These are phyloP conservation scores for Podila clonocystis DNA, from an alignment of 192 early-diverging fungal genomes.

Conservation along the genomic window DNA sequence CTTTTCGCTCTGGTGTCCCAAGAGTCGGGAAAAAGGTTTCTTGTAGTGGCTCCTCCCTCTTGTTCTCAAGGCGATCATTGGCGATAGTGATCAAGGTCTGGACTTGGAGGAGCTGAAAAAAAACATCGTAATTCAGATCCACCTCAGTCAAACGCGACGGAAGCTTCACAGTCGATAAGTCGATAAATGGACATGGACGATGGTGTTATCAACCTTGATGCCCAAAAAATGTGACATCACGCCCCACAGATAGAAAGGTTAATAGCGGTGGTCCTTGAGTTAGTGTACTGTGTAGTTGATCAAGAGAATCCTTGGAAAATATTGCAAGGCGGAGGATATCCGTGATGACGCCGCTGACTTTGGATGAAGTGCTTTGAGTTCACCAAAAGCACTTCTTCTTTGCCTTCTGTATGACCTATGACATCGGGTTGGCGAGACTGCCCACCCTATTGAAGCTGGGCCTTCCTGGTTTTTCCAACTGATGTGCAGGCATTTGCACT, in stretches of 20 bases:
- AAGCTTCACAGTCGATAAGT: no score
- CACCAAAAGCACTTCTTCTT: not conserved
- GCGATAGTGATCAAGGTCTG: no score
- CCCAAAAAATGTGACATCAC: not conserved
- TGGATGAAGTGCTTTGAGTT: not conserved
- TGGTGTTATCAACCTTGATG: not conserved
- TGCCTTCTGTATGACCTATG: constrained; percentile 1
- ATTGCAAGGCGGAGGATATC: not conserved
- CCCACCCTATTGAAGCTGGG: constrained; percentile 6
- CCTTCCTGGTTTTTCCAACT: constrained; percentile 13
- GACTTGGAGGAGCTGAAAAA: no score
- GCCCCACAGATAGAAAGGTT: not conserved
- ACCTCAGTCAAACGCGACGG: no score
- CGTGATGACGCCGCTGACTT: not conserved
- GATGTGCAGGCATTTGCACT: constrained; percentile 17
- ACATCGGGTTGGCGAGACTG: constrained; percentile 16
- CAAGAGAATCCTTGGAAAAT: constrained; percentile 2
- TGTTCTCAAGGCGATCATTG: no score
- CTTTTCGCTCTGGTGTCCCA: no score
- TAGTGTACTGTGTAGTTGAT: not conserved
- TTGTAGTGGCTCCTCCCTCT: no score
- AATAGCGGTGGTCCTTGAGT: not conserved
- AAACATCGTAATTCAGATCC: no score
- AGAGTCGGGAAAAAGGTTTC: no score
- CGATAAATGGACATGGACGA: no score